phyloP scores from a whole-genome alignment of 441 rosid species.

The Euphorbia celastroides region DNA sequence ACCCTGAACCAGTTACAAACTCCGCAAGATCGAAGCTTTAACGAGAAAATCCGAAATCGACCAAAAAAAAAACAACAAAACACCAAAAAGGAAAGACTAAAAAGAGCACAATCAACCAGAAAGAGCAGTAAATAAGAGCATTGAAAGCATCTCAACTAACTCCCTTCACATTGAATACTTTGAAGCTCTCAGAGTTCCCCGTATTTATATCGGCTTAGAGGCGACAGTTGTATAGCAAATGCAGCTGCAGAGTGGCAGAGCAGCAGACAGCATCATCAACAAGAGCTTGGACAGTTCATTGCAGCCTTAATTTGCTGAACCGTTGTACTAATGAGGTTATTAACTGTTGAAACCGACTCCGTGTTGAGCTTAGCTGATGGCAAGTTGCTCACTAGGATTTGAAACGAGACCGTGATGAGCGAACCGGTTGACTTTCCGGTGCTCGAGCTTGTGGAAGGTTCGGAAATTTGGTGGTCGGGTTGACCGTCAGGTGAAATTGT shows the following conservation, averaged over 20 bases:
- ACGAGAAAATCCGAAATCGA: no score
- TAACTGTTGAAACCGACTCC: conserved; percentile 93
- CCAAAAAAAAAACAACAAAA: no score
- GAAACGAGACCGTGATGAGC: conserved; percentile 85
- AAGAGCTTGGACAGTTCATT: conserved; percentile 68
- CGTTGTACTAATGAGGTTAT: conserved; percentile 75
- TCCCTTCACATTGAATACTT: conserved; percentile 45
- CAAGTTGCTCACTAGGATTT: conserved; percentile 81
- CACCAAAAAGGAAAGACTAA: no score
- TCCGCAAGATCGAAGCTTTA: background rate
- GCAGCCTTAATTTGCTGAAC: conserved; percentile 93
- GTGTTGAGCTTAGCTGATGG: conserved; percentile 85
- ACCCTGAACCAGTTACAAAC: background rate
- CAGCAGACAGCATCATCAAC: conserved; percentile 37
- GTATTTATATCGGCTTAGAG: conserved; percentile 35
- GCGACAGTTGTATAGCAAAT: conserved; percentile 34
- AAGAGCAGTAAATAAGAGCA: conserved; percentile 39
- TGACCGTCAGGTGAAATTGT: conserved; percentile 64
- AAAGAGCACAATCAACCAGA: background rate
- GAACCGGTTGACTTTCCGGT: conserved; percentile 51
- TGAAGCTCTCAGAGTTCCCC: conserved; percentile 9
- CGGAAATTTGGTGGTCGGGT: conserved; percentile 22
- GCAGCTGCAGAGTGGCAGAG: conserved; percentile 13
- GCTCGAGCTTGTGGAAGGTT: conserved; percentile 70
- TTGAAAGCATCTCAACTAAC: conserved; percentile 41